Percentiles rank a stretch among this genome's conserved stretches.
Evolutionary conservation across 768 basidiomycete species (phyloP).

Genomic region (Termitomyces sp.): DNA sequence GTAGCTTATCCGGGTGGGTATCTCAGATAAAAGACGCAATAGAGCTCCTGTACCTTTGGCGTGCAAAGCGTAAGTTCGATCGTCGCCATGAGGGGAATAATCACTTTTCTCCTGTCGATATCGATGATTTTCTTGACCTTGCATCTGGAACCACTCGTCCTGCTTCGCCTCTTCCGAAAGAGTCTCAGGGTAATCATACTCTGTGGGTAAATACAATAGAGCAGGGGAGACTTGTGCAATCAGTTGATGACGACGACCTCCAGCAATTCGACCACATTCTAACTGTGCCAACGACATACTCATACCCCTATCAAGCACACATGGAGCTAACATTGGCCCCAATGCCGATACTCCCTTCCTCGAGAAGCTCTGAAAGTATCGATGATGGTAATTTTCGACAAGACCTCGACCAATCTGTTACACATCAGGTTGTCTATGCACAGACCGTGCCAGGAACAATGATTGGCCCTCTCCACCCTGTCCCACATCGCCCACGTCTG

Average conservation of each 20-base stretch:
- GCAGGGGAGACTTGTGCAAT: not conserved
- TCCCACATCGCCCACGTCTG: not conserved
- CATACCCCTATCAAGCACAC: not conserved
- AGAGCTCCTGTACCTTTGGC: conserved; percentile 60
- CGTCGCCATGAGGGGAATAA: conserved; percentile 60
- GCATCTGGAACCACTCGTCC: conserved; percentile 24
- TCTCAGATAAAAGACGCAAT: conserved; percentile 61
- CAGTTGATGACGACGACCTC: not conserved
- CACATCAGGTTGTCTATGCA: not conserved
- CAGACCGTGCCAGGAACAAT: not conserved
- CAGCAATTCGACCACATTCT: no score
- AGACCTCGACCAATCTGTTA: not conserved
- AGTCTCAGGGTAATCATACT: not conserved
- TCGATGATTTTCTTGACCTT: conserved; percentile 40
- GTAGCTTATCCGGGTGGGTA: not conserved
- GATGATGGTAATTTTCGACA: not conserved
- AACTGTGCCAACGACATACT: no score
- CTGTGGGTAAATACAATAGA: not conserved
- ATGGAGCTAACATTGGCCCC: no score
- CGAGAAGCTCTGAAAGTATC: not conserved
- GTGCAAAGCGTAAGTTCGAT: conserved; percentile 66
- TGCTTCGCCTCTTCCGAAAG: not conserved
- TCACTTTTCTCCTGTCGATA: conserved; percentile 31
- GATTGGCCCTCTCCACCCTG: not conserved
- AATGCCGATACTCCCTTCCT: not conserved